A percentile compares a stretch with the other conserved stretches of the same genome.
Conservation (phyloP, 2,329 filamentous ascomycete species). For the Scedosporium minutisporum region DNA sequence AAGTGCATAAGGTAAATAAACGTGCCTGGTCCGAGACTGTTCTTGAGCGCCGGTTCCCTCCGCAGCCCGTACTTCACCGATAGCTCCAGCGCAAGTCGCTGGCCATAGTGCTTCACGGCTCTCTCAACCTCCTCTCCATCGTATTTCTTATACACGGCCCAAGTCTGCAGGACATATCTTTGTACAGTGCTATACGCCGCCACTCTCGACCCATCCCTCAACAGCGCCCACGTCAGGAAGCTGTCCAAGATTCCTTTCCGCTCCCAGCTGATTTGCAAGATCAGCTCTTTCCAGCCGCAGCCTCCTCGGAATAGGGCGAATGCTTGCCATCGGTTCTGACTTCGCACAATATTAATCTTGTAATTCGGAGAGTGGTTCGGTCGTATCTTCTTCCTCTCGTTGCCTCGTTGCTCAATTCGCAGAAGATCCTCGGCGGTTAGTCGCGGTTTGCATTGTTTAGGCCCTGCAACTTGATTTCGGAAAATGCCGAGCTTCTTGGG, state of each 20-base stretch:
- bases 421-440: no score
- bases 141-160: constrained; percentile 1
- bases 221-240: not conserved
- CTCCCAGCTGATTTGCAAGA: constrained; percentile 2
- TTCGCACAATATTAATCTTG: not conserved
- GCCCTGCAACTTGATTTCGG: not conserved
- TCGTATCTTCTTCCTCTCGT: not conserved
- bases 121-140: not conserved
- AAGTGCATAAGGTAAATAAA: not conserved
- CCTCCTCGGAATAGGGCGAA: not conserved
- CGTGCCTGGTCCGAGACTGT: not conserved
- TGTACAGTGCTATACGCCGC: not conserved
- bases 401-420: not conserved
- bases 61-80: not conserved
- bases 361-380: no score
- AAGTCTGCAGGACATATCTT: not conserved
- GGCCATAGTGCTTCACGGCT: not conserved
- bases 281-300: not conserved
- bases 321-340: not conserved
- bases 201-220: not conserved
- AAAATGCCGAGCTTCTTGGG: not conserved
- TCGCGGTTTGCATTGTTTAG: not conserved
- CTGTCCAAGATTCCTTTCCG: not conserved
- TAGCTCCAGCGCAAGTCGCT: not conserved
- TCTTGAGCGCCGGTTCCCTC: not conserved